These are phyloP conservation scores for Saccharomyces hybrid DNA, from an alignment of 1,139 yeast genomes.

Conservation along the genomic window DNA sequence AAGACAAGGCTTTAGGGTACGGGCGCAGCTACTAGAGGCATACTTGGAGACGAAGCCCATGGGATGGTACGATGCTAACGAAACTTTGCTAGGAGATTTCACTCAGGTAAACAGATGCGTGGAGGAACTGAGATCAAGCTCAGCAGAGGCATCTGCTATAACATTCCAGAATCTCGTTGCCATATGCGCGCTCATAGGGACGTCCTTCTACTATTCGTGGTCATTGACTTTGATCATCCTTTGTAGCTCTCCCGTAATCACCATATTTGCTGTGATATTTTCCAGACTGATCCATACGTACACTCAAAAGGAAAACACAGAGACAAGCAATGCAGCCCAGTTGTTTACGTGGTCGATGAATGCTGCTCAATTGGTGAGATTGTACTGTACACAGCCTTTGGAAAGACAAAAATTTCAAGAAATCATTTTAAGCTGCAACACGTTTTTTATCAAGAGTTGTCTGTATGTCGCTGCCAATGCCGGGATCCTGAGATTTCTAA, in stretches of 20 bases:
- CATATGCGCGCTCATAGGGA: slow-evolving; percentile 48
- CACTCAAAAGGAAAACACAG: slow-evolving; percentile 49
- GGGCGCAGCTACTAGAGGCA: slow-evolving; percentile 38
- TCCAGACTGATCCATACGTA: slow-evolving; percentile 45
- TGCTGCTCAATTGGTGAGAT: slow-evolving; percentile 52
- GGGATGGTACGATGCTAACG: slow-evolving; percentile 54
- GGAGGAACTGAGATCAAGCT: slow-evolving; percentile 67
- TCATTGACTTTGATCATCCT: slow-evolving; percentile 67
- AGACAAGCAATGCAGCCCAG: slow-evolving; percentile 51
- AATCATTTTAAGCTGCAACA: slow-evolving; percentile 40
- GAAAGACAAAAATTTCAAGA: slow-evolving; percentile 45
- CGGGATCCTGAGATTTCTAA: slow-evolving; percentile 49
- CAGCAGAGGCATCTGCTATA: slow-evolving; percentile 59
- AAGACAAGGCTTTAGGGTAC: slow-evolving; percentile 52
- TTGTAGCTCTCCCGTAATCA: slow-evolving; percentile 64
- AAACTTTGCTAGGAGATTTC: slow-evolving; percentile 52
- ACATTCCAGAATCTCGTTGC: slow-evolving; percentile 47
- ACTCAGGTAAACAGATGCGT: slow-evolving; percentile 65
- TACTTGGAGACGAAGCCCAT: slow-evolving; percentile 36
- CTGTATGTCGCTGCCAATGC: slow-evolving; percentile 51
- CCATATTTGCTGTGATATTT: slow-evolving; percentile 42
- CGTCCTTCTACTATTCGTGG: slow-evolving; percentile 79
- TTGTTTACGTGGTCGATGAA: slow-evolving; percentile 63
- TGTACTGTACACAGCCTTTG: slow-evolving; percentile 47
- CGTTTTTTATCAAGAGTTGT: slow-evolving; percentile 42